These are phyloP conservation scores for Beta lomatogona DNA, from an alignment of 179 eudicot genomes.

Conservation along the genomic window DNA sequence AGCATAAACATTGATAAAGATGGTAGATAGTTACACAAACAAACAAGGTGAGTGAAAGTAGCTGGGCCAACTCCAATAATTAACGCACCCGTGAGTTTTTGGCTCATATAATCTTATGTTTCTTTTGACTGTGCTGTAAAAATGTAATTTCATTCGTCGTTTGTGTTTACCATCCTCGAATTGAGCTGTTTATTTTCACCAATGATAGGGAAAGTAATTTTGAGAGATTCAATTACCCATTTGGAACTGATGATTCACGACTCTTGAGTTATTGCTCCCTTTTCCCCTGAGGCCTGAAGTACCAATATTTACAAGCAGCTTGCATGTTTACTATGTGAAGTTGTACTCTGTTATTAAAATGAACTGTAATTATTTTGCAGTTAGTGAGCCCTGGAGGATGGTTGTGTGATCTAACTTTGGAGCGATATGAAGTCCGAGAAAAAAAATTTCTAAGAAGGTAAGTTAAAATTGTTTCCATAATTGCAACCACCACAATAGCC, in stretches of 20 bases:
- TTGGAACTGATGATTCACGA: not conserved
- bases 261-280: not conserved
- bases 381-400: conserved; percentile 85
- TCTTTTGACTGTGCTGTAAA: not conserved
- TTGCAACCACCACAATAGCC: no score
- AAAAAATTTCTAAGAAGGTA: conserved; percentile 84
- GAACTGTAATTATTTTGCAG: conserved; percentile 38
- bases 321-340: not conserved
- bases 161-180: no score
- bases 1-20: not conserved
- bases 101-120: not conserved
- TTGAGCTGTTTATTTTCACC: no score
- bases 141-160: no score
- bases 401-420: conserved; percentile 84
- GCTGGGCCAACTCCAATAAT: not conserved
- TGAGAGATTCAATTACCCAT: not conserved
- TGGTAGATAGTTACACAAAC: no score
- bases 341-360: not conserved
- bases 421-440: conserved; percentile 90
- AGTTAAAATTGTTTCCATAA: not conserved
- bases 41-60: no score
- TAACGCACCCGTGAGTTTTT: not conserved
- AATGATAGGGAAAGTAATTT: not conserved
- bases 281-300: not conserved
- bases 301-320: not conserved